A percentile compares a stretch with the other conserved stretches of the same genome.
phyloP scores from a whole-genome alignment of 768 basidiomycete genomes.

The Pleurotus giganteus region DNA sequence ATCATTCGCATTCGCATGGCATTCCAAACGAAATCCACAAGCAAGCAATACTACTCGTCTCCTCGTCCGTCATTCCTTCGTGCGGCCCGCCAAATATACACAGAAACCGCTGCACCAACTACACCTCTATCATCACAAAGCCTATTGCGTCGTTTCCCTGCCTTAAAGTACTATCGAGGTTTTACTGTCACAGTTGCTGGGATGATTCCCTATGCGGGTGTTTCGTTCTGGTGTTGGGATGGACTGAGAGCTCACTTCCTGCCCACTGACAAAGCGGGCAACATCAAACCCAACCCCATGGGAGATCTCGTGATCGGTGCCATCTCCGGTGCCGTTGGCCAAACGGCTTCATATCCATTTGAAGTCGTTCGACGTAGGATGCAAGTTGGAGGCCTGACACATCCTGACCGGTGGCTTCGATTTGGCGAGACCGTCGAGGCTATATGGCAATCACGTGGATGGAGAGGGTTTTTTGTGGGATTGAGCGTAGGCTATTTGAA shows the following conservation, averaged over 20 bases:
- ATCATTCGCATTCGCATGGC: slow-evolving; percentile 95
- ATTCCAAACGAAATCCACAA: slow-evolving; percentile 57
- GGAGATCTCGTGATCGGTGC: slow-evolving; percentile 85
- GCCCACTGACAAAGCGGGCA: slow-evolving; percentile 34
- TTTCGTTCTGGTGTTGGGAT: slow-evolving; percentile 92
- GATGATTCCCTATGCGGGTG: slow-evolving; percentile 95
- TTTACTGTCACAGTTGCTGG: slow-evolving; percentile 89
- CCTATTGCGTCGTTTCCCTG: slow-evolving; percentile 60
- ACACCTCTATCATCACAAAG: slow-evolving; percentile 17
- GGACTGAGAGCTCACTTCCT: slow-evolving; percentile 62
- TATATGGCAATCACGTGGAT: slow-evolving; percentile 70
- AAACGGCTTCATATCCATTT: slow-evolving; percentile 93
- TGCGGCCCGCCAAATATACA: slow-evolving; percentile 66
- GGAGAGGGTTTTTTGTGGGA: slow-evolving; percentile 90
- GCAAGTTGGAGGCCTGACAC: slow-evolving; percentile 89
- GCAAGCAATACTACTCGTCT: slow-evolving; percentile 18
- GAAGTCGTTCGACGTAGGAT: slow-evolving; percentile 89
- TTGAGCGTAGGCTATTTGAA: slow-evolving; percentile 91
- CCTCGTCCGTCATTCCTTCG: slow-evolving; percentile 49
- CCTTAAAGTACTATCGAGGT: slow-evolving; percentile 95
- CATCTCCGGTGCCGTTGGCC: slow-evolving; percentile 78
- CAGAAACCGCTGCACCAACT: slow-evolving; percentile 45
- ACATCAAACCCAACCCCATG: slow-evolving; percentile 36
- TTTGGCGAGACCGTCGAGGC: slow-evolving; percentile 74
- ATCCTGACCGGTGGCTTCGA: slow-evolving; percentile 72